Conservation (phyloP, 2,329 filamentous ascomycete genomes). For the Ophiocordyceps camponoti-floridani region DNA sequence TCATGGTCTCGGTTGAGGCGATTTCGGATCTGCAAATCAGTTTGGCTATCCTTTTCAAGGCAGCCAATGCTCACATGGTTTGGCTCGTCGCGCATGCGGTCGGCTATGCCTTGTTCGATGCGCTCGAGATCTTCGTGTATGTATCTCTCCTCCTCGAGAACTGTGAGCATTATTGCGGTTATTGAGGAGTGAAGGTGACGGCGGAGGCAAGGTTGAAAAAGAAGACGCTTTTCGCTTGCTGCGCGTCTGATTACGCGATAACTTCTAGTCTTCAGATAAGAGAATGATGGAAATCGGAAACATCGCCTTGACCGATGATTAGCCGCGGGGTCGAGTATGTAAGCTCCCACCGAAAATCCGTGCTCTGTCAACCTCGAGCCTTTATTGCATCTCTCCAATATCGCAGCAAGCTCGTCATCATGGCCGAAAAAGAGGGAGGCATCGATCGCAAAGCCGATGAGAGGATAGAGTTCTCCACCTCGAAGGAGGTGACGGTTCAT, state of each 20-base stretch:
- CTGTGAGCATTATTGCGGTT: slow-evolving; percentile 38
- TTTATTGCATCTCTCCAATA: not conserved
- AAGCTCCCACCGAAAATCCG: not conserved
- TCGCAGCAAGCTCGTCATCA: slow-evolving; percentile 24
- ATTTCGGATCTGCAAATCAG: slow-evolving; percentile 48
- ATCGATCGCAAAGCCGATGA: slow-evolving; percentile 89
- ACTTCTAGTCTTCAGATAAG: too few relatives aligned
- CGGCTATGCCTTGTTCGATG: slow-evolving; percentile 81
- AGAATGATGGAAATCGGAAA: too few relatives aligned
- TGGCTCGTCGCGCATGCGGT: slow-evolving; percentile 76
- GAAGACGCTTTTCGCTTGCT: too few relatives aligned
- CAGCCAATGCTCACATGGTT: slow-evolving; percentile 46
- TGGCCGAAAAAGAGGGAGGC: slow-evolving; percentile 63
- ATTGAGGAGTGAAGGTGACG: not conserved
- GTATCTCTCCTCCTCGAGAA: slow-evolving; percentile 84
- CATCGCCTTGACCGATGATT: too few relatives aligned
- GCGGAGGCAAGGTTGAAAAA: not conserved
- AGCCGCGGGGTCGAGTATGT: not conserved
- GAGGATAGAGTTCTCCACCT: slow-evolving; percentile 95
- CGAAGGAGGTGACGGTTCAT: slow-evolving; percentile 90
- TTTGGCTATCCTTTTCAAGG: not conserved
- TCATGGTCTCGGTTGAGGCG: slow-evolving; percentile 84
- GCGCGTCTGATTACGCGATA: not conserved
- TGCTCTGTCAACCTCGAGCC: not conserved
- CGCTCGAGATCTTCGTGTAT: slow-evolving; percentile 94